phyloP scores from a whole-genome alignment of 2,329 filamentous ascomycete genomes.

The Beauveria sp. region DNA sequence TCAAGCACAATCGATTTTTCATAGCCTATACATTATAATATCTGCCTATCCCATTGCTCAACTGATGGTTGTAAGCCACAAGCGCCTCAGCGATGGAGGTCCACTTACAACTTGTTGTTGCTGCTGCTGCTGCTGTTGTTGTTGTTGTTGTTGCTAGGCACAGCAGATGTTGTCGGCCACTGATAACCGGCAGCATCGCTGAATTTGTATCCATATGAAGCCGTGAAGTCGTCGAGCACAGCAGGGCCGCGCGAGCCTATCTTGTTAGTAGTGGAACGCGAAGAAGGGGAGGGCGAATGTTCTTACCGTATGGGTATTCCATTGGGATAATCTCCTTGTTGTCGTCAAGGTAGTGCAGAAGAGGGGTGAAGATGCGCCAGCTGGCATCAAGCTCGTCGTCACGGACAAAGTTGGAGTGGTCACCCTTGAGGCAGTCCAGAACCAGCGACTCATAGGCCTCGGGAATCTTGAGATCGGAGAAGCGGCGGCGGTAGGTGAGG shows the following conservation, averaged over 20 bases:
- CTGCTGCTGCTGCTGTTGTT: constrained; percentile 44
- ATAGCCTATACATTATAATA: constrained; percentile 10
- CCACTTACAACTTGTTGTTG: constrained; percentile 73
- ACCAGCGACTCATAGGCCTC: constrained; percentile 98
- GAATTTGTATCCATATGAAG: constrained; percentile 98
- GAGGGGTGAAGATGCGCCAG: constrained; percentile 97
- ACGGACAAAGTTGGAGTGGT: constrained; percentile 98
- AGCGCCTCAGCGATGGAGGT: not conserved
- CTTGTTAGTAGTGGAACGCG: constrained; percentile 16
- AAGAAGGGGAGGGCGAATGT: not conserved
- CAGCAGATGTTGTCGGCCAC: constrained; percentile 74
- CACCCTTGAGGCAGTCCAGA: constrained; percentile 93
- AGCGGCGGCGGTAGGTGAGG: constrained; percentile 93
- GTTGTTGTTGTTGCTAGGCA: constrained; percentile 59
- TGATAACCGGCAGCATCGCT: constrained; percentile 93
- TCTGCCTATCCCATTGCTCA: not conserved
- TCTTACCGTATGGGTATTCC: constrained; percentile 97
- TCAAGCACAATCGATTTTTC: constrained; percentile 1
- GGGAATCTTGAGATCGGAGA: constrained; percentile 98
- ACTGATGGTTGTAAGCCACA: not conserved
- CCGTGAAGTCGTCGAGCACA: constrained; percentile 95
- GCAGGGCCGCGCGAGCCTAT: constrained; percentile 91
- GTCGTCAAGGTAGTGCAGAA: constrained; percentile 95
- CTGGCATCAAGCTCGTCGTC: constrained; percentile 94
- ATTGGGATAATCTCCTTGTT: constrained; percentile 99